Base-by-base conservation (phyloP, 352 stramenopile species). In the Pythium plurisporium region DNA sequence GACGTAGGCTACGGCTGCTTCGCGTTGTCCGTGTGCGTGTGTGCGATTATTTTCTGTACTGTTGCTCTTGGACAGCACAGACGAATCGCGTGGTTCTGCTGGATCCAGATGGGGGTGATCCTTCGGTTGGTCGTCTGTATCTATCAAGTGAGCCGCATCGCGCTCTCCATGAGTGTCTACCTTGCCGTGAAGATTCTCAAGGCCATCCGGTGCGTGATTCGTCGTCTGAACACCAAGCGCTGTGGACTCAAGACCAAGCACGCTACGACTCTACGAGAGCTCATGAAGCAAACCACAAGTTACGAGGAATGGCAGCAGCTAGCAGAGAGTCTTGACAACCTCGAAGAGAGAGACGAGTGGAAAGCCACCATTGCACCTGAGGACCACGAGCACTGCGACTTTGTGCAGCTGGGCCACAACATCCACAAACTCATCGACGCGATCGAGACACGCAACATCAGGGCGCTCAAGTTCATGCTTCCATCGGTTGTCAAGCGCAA, bases 331-430 rank as follows among this genome's bases (percentile, higher is more conserved):
- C 62, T 89, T 15, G 79, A 89, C 52, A 33, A 70, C 10, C 61
- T 89, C 23, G 76, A 89, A 63, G 73, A 60, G 9, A 86, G 84
- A 23, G 62, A 82, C 30, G 54, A 86, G 52, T 89, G 76, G 79
- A 83, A 85, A 54, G 65, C 60, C 14, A 71, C 48, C 9, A 68
- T 87, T 44, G 59, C 41, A 3, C 51, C 47, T 1, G 65, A 83
- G 19, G 75, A 87, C 36, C 62, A 67, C 11, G 73, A 89, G 19
- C 64, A 79, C 44, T 89, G 77, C 53, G 77, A 89, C 62, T 87
- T 89, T 41, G 47, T 37, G 4, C 76, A 86, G 30, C 69, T 87
- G 23, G 50, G 67, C 9, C 45, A 54, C 40, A 84, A 80, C 58
- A 72, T 74, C 2, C 50, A 73, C 19, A 67, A 64, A 9, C 62